phyloP scores from a whole-genome alignment of 176 grass and related monocot genomes.

The Raddia guianensis region DNA sequence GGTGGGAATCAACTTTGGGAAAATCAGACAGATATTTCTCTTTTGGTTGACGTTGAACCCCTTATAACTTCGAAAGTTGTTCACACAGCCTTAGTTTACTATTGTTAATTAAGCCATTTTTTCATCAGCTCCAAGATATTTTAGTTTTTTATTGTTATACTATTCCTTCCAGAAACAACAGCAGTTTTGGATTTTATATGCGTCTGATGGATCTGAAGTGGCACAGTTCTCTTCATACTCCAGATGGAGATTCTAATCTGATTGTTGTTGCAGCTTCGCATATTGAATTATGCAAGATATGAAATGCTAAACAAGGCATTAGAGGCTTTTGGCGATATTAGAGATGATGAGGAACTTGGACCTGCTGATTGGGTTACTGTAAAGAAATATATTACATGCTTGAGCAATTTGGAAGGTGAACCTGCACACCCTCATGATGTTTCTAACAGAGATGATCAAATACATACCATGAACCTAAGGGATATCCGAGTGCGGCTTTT shows the following conservation, averaged over 20 bases:
- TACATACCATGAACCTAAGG: slow-evolving; percentile 64
- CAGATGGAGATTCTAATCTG: slow-evolving; percentile 10
- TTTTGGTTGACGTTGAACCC: not conserved
- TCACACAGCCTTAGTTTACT: not conserved
- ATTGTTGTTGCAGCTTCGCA: slow-evolving; percentile 65
- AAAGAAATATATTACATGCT: slow-evolving; percentile 83
- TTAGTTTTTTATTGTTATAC: not conserved
- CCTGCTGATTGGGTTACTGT: slow-evolving; percentile 88
- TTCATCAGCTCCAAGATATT: slow-evolving; percentile 12
- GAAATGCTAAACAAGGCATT: slow-evolving; percentile 94
- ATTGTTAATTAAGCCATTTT: slow-evolving; percentile 14
- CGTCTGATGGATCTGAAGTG: slow-evolving; percentile 13
- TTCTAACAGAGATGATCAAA: slow-evolving; percentile 46
- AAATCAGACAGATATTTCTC: not conserved
- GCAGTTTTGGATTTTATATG: slow-evolving; percentile 18
- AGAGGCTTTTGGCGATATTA: slow-evolving; percentile 81
- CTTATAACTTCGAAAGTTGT: not conserved
- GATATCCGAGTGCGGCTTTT: slow-evolving; percentile 85
- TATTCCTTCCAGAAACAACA: not conserved
- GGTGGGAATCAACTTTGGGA: not conserved
- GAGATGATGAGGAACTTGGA: slow-evolving; percentile 96
- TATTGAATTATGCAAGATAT: slow-evolving; percentile 83
- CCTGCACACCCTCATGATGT: slow-evolving; percentile 77
- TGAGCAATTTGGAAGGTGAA: slow-evolving; percentile 75
- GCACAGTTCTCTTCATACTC: not conserved